Conservation (phyloP, 257 asterid species). For the Plantago ovata region DNA sequence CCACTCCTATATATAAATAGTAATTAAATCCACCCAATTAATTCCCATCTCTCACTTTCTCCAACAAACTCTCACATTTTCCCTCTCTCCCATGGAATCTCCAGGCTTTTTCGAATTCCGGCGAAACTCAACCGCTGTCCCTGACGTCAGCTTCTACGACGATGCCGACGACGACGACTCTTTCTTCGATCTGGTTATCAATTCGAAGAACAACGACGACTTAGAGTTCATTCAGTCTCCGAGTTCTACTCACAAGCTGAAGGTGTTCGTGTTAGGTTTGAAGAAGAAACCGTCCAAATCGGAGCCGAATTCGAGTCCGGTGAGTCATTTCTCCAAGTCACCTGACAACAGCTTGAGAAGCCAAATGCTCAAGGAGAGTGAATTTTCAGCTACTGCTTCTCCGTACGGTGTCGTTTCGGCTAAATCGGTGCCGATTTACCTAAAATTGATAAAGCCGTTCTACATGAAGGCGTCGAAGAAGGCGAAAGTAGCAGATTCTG, state of each 20-base stretch:
- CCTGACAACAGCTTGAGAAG: slow-evolving; percentile 59
- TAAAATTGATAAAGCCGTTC: slow-evolving; percentile 69
- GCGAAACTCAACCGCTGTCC: slow-evolving; percentile 31
- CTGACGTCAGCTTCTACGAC: slow-evolving; percentile 32
- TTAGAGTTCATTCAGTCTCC: slow-evolving; percentile 37
- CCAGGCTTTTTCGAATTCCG: slow-evolving; percentile 56
- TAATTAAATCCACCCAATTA: neutral
- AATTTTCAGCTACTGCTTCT: slow-evolving; percentile 6
- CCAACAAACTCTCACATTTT: neutral
- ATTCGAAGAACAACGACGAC: slow-evolving; percentile 28
- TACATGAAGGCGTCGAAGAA: slow-evolving; percentile 50
- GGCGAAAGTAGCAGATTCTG: slow-evolving; percentile 28
- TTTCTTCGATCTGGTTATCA: slow-evolving; percentile 65
- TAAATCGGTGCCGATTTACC: slow-evolving; percentile 47
- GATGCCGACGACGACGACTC: slow-evolving; percentile 58
- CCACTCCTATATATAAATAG: slow-evolving; percentile 23
- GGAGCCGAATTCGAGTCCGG: slow-evolving; percentile 33
- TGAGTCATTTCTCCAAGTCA: slow-evolving; percentile 28
- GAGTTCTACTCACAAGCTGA: slow-evolving; percentile 54
- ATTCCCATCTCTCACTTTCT: neutral
- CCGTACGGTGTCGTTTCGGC: slow-evolving; percentile 23
- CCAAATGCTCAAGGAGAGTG: slow-evolving; percentile 40
- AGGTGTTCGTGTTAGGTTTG: slow-evolving; percentile 37
- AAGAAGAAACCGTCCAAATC: slow-evolving; percentile 28
- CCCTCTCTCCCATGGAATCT: slow-evolving; percentile 49